Evolutionary conservation across 257 asterid species (phyloP), one percentile per base, ranked within the genome.

Genomic region (Solanum lycopersicoides): DNA sequence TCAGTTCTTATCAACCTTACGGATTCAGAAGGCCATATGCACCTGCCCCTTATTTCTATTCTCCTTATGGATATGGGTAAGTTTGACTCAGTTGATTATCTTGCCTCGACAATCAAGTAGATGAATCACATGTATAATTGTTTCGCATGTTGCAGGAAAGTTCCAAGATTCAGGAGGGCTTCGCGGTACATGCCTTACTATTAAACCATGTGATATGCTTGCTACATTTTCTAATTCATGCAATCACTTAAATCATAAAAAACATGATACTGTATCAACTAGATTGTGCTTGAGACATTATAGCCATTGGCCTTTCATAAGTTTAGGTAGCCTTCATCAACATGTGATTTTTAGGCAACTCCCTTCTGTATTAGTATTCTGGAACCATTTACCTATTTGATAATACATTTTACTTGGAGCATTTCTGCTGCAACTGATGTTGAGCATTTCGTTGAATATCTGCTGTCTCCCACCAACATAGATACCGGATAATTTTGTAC

Each of bases 21-120:
- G 95, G 98, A 83, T 93, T 65, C 89, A 90, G 99, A 90, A 93
- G 99, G 92, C 98, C 99, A 32, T 95, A 89, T 89, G 90, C 89
- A 9, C 95, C 98, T 35, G 86, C 86, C 39, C 98, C 98, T 21
- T 91, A 89, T 92, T 90, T 93, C 91, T 94, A 92, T 84, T 87
- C 98, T 10, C 98, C 98, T 41, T 95, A 96, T 89, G 99, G 99
- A 34, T 95, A 92, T 30, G 98, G 98, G 97, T 96, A 73, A 82
- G 92, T 86, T 65, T n/a, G 34, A 9, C 47, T 60, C 42, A 45
- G 44, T 60, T 32, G 86, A 42, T 34, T 45, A 60, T 34, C n/a
- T 56, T 21, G 21, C 42, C 59, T 25, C 35, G 9, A 77, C 39
- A 44, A 23, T 77, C 47, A 14, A 39, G 41, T 63, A 10, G 60